Evolutionary conservation across 2,329 filamentous ascomycete species (phyloP).

Genomic region (Cadophora sp.): DNA sequence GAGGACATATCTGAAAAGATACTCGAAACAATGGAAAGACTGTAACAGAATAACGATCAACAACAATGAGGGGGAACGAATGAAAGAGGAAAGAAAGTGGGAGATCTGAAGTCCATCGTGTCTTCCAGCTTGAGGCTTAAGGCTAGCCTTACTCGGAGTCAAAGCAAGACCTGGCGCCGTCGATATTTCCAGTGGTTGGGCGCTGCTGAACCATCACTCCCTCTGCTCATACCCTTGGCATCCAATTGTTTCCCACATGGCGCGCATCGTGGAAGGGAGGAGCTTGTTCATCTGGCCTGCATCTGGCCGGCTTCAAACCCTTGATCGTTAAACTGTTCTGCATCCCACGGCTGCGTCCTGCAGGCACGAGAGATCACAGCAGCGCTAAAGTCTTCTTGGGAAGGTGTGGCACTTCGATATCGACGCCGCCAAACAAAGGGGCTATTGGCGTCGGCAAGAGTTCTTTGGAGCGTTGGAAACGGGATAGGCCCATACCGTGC

Average conservation of each 20-base stretch:
- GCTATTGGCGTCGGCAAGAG: neutral
- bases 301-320: conserved; percentile 5
- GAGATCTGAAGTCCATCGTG: neutral
- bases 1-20: conserved; percentile 31
- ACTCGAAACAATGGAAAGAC: conserved; percentile 4
- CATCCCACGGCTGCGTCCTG: neutral
- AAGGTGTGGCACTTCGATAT: conserved; percentile 2
- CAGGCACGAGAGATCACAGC: neutral
- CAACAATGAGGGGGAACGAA: conserved; percentile 22
- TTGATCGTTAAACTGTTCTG: conserved; percentile 5
- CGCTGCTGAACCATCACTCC: conserved; percentile 9
- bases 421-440: conserved; percentile 11
- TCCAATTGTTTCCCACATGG: neutral
- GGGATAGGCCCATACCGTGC: neutral
- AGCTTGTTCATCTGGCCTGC: neutral
- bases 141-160: conserved; percentile 1
- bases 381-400: conserved; percentile 12
- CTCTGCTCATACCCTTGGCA: neutral
- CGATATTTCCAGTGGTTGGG: conserved; percentile 1
- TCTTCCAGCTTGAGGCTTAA: neutral
- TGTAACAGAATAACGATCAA: conserved; percentile 14
- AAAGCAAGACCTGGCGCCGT: conserved; percentile 15
- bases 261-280: neutral
- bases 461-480: neutral
- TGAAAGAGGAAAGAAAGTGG: conserved; percentile 13